Base-by-base conservation (phyloP, 164 flowering plant genomes). In the Sextonia rubra region DNA sequence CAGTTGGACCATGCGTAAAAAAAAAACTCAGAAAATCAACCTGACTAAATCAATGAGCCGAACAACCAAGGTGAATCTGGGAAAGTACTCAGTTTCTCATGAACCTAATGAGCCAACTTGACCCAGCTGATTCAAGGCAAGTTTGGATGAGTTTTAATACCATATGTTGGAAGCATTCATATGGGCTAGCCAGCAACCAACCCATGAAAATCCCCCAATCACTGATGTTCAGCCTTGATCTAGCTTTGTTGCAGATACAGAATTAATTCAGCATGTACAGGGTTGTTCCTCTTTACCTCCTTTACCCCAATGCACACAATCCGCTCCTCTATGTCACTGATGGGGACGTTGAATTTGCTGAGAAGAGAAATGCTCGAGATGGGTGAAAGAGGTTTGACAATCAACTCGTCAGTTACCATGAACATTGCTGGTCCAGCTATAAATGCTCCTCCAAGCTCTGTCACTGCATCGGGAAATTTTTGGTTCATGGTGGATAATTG, bases 391-490 rank as follows among this genome's bases (percentile, higher is more conserved):
- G 52, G 69, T 32, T 32, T 37, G 3, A 66, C 69, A 66, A 26
- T 24, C 55, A 66, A 44, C 23, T 8, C 69, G 15, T 66, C 69
- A 0, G 69, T 66, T 20, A 66, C 69, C 69, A 44, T 66, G 48
- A 66, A 66, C 49, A 2, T 66, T 12, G 20, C 22, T 32, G 24
- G 49, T 17, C 47, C 6, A 1, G 32, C 37, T 24, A 66, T 32
- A 66, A 18, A 66, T 66, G 47, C 69, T 5, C 67, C 47, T 12
- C 67, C 67, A 2, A 30, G 11, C 25, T 66, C 52, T 2, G 11
- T 66, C 12, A 20, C 24, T 8, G 2, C 37, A 25, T 32, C 12
- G 1, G 23, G n/a, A n/a, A n/a, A 17, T 22, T 20, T 66, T 20
- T 47, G 69, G n/a, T 66, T 44, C 8, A 66, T 6, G 1, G 12